Percentiles rank a stretch among this genome's conserved stretches.
These are phyloP conservation scores for Hypoxylon fuscum DNA, from an alignment of 495 filamentous ascomycete genomes.

Conservation along the genomic window DNA sequence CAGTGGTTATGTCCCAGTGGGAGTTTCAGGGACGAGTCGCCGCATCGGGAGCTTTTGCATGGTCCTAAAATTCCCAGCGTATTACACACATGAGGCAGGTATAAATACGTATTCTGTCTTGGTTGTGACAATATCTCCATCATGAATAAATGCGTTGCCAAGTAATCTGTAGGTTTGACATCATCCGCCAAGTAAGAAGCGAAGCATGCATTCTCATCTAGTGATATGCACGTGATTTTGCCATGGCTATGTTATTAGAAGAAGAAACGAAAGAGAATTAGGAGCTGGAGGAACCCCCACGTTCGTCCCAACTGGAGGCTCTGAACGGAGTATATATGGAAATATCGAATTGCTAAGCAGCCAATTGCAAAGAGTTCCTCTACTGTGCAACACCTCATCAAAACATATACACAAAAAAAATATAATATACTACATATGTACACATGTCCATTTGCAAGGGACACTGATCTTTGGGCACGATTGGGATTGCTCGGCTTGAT, in stretches of 20 bases:
- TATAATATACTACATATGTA: too few species aligned
- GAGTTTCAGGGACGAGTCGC: constrained; percentile 28
- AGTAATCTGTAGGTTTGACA: constrained; percentile 19
- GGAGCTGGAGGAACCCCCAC: background rate
- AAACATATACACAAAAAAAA: too few species aligned
- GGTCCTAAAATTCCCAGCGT: constrained; percentile 8
- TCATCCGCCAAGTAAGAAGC: constrained; percentile 21
- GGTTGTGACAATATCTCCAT: background rate
- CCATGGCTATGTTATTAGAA: constrained; percentile 2
- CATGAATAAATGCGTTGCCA: constrained; percentile 13
- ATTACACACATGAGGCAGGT: background rate
- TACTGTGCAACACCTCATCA: too few species aligned
- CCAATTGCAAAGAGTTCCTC: too few species aligned
- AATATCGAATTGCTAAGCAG: too few species aligned
- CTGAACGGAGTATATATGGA: too few species aligned
- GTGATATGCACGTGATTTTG: background rate
- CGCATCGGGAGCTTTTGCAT: constrained; percentile 18
- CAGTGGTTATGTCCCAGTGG: constrained; percentile 5
- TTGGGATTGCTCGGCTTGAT: too few species aligned
- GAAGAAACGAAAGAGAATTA: background rate
- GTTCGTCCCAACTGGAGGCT: too few species aligned
- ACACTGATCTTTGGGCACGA: too few species aligned
- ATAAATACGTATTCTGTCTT: background rate
- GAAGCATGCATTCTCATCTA: constrained; percentile 4
- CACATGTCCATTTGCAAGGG: too few species aligned